Evolutionary conservation across 768 basidiomycete genomes (phyloP).

Genomic region (Gyrodon lividus): DNA sequence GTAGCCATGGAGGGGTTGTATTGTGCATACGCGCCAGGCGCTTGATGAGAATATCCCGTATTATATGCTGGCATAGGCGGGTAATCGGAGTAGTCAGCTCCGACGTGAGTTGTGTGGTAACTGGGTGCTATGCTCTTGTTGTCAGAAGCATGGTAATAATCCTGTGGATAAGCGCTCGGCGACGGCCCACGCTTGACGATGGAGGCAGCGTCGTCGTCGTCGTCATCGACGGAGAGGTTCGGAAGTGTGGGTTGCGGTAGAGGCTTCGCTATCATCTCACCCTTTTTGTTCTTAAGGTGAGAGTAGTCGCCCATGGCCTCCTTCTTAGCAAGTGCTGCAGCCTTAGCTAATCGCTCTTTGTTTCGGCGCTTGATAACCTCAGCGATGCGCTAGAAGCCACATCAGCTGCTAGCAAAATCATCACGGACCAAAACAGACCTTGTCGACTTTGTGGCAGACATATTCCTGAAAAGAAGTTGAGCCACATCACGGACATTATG

Average conservation of each 20-base stretch:
- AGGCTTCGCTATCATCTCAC: conserved; percentile 73
- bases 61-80: conserved; percentile 79
- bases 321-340: conserved; percentile 81
- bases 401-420: conserved; percentile 13
- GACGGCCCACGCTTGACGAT: conserved; percentile 54
- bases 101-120: conserved; percentile 40
- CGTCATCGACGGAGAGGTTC: conserved; percentile 84
- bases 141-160: conserved; percentile 56
- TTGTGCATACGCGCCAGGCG: conserved; percentile 47
- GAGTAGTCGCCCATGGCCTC: conserved; percentile 90
- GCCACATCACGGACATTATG: conserved; percentile 4
- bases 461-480: conserved; percentile 64
- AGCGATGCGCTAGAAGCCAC: conserved; percentile 69
- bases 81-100: conserved; percentile 45
- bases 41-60: conserved; percentile 58
- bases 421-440: conserved; percentile 48
- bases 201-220: conserved; percentile 51
- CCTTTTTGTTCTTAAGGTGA: conserved; percentile 92
- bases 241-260: conserved; percentile 95
- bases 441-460: conserved; percentile 98
- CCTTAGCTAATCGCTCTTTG: conserved; percentile 79
- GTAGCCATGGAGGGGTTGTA: conserved; percentile 61
- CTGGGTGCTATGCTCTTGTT: conserved; percentile 39
- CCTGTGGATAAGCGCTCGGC: conserved; percentile 54
- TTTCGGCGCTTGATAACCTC: conserved; percentile 91